Conservation (phyloP, 2,329 filamentous ascomycete species). For the Colletotrichum musicola region DNA sequence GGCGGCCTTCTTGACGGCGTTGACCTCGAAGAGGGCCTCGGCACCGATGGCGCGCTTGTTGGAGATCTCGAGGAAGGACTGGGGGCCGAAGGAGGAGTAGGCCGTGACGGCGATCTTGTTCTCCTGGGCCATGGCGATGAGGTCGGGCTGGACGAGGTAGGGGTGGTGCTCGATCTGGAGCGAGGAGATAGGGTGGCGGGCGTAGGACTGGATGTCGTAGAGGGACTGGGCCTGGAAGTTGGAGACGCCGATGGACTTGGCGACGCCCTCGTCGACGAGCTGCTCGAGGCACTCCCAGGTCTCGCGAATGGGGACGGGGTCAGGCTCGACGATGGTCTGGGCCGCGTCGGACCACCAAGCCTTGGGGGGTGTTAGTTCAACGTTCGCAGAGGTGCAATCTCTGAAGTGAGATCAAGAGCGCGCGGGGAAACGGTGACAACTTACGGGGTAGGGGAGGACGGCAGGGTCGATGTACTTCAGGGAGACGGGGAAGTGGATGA, state of each 20-base stretch:
- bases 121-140: slow-evolving; percentile 68
- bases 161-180: slow-evolving; percentile 79
- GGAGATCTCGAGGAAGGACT: slow-evolving; percentile 53
- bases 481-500: slow-evolving; percentile 73
- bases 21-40: slow-evolving; percentile 47
- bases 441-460: slow-evolving; percentile 53
- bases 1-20: slow-evolving; percentile 62
- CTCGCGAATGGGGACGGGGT: slow-evolving; percentile 59
- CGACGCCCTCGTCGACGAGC: slow-evolving; percentile 61
- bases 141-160: slow-evolving; percentile 71
- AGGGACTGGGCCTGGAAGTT: slow-evolving; percentile 71
- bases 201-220: slow-evolving; percentile 72
- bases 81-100: slow-evolving; percentile 75
- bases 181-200: slow-evolving; percentile 63
- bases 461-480: slow-evolving; percentile 58
- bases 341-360: slow-evolving; percentile 56
- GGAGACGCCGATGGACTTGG: slow-evolving; percentile 69
- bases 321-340: slow-evolving; percentile 52
- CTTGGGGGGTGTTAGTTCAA: neutral
- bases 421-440: slow-evolving; percentile 11
- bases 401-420: neutral
- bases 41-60: slow-evolving; percentile 45
- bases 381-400: neutral
- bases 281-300: slow-evolving; percentile 74
- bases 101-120: slow-evolving; percentile 71